phyloP scores from a whole-genome alignment of 352 stramenopile genomes.

The Achlya hypogyna region DNA sequence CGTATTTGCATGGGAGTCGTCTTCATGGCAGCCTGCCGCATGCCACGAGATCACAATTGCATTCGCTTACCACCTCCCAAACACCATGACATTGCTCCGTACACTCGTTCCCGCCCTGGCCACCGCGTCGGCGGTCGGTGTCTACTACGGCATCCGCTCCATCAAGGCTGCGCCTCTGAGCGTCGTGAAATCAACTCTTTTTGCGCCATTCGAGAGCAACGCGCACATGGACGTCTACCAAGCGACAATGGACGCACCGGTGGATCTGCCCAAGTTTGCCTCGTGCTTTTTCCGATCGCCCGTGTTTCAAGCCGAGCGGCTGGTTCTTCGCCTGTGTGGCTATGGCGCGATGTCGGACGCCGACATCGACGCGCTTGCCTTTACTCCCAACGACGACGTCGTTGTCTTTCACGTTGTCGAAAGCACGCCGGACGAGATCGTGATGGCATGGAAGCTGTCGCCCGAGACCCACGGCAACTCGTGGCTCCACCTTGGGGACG shows the following conservation, averaged over 20 bases:
- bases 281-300: conserved; percentile 11
- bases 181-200: not conserved
- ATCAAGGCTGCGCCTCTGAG: not conserved
- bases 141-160: not conserved
- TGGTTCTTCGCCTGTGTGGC: not conserved
- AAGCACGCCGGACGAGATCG: not conserved
- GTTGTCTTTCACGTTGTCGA: conserved; percentile 18
- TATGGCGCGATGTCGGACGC: conserved; percentile 4
- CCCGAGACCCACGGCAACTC: not conserved
- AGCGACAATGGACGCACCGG: not conserved
- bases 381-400: conserved; percentile 1
- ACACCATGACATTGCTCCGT: not conserved
- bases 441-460: conserved; percentile 9
- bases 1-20: too few relatives aligned
- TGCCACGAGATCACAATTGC: too few relatives aligned
- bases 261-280: not conserved
- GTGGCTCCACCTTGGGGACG: conserved; percentile 3
- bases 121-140: too few relatives aligned
- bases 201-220: too few relatives aligned
- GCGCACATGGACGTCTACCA: conserved; percentile 4
- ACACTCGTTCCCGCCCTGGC: not conserved
- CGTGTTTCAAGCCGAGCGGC: conserved; percentile 17
- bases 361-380: not conserved
- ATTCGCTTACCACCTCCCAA: too few relatives aligned
- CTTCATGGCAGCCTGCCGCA: too few relatives aligned